A percentile compares a stretch with the other conserved stretches of the same genome.
These are phyloP conservation scores for Fusarium pilosicola DNA, from an alignment of 2,329 filamentous ascomycete species.

Conservation along the genomic window DNA sequence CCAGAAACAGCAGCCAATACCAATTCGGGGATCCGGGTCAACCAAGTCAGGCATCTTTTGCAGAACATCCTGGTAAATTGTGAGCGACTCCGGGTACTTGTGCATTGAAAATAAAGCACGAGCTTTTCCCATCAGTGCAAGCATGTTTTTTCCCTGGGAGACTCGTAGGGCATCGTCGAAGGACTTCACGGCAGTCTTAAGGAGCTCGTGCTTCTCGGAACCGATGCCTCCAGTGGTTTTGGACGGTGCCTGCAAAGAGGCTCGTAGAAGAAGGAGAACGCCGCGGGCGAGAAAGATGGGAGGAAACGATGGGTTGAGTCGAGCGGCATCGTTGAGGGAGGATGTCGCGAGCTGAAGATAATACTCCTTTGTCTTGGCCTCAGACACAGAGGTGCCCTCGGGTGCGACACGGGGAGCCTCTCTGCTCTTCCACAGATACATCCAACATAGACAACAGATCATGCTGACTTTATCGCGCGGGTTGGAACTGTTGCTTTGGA, in stretches of 20 bases:
- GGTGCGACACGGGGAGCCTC: conserved; percentile 73
- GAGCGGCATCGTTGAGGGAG: conserved; percentile 93
- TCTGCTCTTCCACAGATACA: conserved; percentile 89
- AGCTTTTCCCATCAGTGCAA: conserved; percentile 90
- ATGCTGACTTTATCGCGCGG: conserved; percentile 87
- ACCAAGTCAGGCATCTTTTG: conserved; percentile 86
- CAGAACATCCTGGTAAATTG: conserved; percentile 87
- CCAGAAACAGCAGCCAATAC: conserved; percentile 97
- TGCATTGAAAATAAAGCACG: conserved; percentile 87
- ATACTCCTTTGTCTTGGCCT: conserved; percentile 90
- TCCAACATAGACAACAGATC: conserved; percentile 86
- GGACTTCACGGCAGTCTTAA: conserved; percentile 87
- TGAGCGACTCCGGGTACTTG: conserved; percentile 84
- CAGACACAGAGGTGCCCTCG: conserved; percentile 72
- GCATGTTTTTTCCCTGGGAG: conserved; percentile 87
- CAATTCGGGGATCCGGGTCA: conserved; percentile 94
- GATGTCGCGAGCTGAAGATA: conserved; percentile 92
- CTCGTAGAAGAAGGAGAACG: conserved; percentile 86
- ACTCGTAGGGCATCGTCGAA: conserved; percentile 93
- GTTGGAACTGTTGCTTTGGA: conserved; percentile 74
- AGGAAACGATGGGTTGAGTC: conserved; percentile 91
- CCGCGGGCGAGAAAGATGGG: conserved; percentile 92
- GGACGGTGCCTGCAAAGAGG: conserved; percentile 82
- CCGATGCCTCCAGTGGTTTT: conserved; percentile 74
- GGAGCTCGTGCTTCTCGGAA: conserved; percentile 78